Evolutionary conservation across 2,329 filamentous ascomycete genomes (phyloP).

Genomic region (Aureobasidium mangrovei): DNA sequence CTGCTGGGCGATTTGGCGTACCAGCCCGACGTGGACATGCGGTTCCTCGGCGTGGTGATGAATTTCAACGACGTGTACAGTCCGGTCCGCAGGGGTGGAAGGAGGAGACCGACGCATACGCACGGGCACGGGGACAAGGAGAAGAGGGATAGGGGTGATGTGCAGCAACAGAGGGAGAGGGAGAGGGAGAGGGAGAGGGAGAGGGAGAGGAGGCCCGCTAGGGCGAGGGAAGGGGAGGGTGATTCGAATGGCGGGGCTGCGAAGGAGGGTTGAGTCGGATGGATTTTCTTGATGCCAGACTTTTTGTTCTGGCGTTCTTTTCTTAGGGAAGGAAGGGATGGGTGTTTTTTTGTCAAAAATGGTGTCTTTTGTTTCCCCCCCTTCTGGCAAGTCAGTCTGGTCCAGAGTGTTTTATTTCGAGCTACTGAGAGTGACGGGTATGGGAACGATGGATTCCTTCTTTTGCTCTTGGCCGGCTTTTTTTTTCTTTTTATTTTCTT

Average conservation of each 20-base stretch:
- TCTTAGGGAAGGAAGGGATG: no score
- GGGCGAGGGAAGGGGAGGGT: slow-evolving; percentile 12
- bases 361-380: no score
- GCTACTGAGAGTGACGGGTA: no score
- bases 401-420: no score
- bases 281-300: not conserved
- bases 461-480: no score
- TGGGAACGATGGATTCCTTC: no score
- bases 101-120: not conserved
- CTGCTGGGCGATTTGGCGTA: slow-evolving; percentile 84
- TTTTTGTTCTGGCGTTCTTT: not conserved
- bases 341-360: no score
- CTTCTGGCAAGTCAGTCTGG: no score
- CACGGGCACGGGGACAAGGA: slow-evolving; percentile 3
- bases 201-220: slow-evolving; percentile 4
- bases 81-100: slow-evolving; percentile 20
- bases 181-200: slow-evolving; percentile 17
- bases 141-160: not conserved
- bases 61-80: slow-evolving; percentile 84
- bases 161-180: slow-evolving; percentile 1
- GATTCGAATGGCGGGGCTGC: slow-evolving; percentile 5
- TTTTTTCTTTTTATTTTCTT: no score
- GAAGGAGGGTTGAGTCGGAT: not conserved
- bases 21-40: slow-evolving; percentile 89
- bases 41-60: slow-evolving; percentile 93